phyloP scores from a whole-genome alignment of 768 basidiomycete genomes.

The Coprinellus micaceus region DNA sequence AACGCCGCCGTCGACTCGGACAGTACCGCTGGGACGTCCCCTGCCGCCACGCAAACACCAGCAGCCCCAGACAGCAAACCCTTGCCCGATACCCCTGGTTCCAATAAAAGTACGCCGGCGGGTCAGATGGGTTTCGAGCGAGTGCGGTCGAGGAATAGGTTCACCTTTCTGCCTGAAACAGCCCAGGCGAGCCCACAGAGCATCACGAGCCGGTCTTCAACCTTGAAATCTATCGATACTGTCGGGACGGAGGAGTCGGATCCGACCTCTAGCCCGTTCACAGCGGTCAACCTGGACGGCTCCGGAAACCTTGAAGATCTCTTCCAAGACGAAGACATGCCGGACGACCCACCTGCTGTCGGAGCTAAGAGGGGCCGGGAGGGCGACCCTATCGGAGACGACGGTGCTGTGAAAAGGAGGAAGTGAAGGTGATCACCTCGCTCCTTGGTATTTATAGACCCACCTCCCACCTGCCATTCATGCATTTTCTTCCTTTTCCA shows the following conservation, averaged over 20 bases:
- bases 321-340: not conserved
- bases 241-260: not conserved
- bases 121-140: not conserved
- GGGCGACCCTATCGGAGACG: not conserved
- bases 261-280: not conserved
- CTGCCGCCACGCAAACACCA: not conserved
- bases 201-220: too few relatives aligned
- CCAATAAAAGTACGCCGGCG: not conserved
- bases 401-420: conserved; percentile 1
- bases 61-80: not conserved
- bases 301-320: not conserved
- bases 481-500: too few relatives aligned
- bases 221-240: too few relatives aligned
- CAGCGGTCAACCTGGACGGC: not conserved
- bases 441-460: too few relatives aligned
- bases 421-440: too few relatives aligned
- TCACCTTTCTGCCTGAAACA: too few relatives aligned
- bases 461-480: too few relatives aligned
- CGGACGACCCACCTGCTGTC: not conserved
- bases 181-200: too few relatives aligned
- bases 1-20: not conserved
- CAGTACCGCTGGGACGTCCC: not conserved
- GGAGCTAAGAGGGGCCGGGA: conserved; percentile 8
- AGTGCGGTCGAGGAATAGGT: not conserved
- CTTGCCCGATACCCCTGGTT: not conserved